These are phyloP conservation scores for Umbelopsis vinacea DNA, from an alignment of 192 early-diverging fungal genomes.

Conservation along the genomic window DNA sequence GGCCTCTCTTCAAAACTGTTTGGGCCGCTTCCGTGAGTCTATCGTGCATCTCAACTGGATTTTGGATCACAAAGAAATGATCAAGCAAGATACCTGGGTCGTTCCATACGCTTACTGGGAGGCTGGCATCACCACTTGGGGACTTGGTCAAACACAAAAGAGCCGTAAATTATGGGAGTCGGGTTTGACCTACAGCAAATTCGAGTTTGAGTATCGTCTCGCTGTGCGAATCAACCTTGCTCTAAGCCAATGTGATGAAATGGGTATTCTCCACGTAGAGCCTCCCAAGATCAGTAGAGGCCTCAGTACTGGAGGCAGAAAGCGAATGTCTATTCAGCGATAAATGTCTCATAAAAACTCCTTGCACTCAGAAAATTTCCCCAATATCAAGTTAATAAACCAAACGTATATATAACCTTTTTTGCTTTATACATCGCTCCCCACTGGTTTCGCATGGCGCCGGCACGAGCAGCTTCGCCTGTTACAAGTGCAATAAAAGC, in stretches of 20 bases:
- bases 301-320: constrained; percentile 36
- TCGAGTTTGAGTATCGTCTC: constrained; percentile 57
- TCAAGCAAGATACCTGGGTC: constrained; percentile 51
- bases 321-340: constrained; percentile 40
- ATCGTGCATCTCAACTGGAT: constrained; percentile 56
- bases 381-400: background rate
- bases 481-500: background rate
- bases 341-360: constrained; percentile 10
- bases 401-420: background rate
- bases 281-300: constrained; percentile 28
- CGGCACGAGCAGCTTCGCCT: constrained; percentile 17
- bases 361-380: background rate
- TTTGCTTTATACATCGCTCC: constrained; percentile 1
- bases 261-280: constrained; percentile 33
- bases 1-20: constrained; percentile 50
- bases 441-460: background rate
- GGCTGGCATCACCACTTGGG: constrained; percentile 53
- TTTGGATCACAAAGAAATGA: constrained; percentile 46
- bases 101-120: constrained; percentile 63
- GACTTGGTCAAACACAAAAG: constrained; percentile 36
- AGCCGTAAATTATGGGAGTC: constrained; percentile 53
- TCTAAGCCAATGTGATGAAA: constrained; percentile 37
- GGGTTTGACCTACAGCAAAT: constrained; percentile 42
- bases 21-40: constrained; percentile 46
- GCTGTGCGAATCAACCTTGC: constrained; percentile 42